Base-by-base conservation (phyloP, 495 filamentous ascomycete species). In the Amniculicola lignicola region DNA sequence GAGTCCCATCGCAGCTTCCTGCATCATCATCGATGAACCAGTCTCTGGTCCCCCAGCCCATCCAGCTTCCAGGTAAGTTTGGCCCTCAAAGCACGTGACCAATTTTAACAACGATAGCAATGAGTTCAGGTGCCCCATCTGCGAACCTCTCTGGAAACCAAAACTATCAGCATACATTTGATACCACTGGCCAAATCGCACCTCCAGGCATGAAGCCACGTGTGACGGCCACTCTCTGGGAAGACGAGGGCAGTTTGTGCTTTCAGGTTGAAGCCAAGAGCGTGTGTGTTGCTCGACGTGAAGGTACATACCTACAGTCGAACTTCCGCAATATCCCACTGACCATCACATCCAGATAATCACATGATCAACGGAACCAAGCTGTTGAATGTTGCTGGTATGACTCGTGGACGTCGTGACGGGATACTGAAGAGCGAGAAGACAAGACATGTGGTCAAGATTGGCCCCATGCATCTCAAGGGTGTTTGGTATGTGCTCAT, bases 351-450 rank as follows among this genome's bases (percentile, higher is more conserved):
- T 40, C 2, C 29, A 95, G 93, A 98, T 63, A 98, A 98, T 69
- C 88, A 94, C 64, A 96, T 98, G 91, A 96, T 98, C 71, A 98
- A 98, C 64, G 93, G 93, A 7, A 98, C 93, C 3, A 98, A 98
- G 70, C 74, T 98, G 46, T 75, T 98, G 41, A 98, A 98, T 58
- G 93, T 98, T 16, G 93, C 93, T 16, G 92, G 93, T 1, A 98
- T 98, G 93, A 98, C 93, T 23, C 81, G 93, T 62, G 93, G 93
- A 35, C 86, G 93, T 45, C 83, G 93, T 65, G 93, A 98, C 68
- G 93, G 93, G 38, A 98, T 98, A 56, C 73, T 98, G 39, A 98
- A 98, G 75, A 96, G 93, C 70, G 93, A 98, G 68, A 97, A 97
- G 70, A 80, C 90, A 28, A 82, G 93, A 22, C 90, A 96, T 73